phyloP scores from a whole-genome alignment of 345 rosid species.

The Lepidium aucheri region DNA sequence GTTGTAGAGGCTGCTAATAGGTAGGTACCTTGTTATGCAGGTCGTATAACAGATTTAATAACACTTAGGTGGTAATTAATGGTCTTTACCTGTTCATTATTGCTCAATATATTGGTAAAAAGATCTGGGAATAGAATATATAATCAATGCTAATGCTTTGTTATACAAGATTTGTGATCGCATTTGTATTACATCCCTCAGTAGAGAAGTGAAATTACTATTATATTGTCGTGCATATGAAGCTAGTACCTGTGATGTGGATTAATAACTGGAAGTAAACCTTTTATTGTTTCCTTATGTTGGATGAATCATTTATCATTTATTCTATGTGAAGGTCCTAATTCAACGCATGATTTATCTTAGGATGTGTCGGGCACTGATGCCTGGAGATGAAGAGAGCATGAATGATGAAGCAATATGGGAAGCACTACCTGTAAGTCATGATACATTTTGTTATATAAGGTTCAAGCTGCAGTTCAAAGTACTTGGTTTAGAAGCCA shows the following conservation, averaged over 20 bases:
- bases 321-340: background rate
- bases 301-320: background rate
- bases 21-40: background rate
- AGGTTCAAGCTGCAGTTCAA: background rate
- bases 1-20: background rate
- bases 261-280: background rate
- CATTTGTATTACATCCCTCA: background rate
- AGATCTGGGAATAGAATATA: background rate
- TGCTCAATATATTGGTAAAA: background rate
- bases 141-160: background rate
- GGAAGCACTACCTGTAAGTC: slow-evolving; percentile 95
- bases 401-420: slow-evolving; percentile 87
- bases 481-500: background rate
- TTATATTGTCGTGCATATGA: background rate
- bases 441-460: background rate
- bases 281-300: background rate
- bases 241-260: background rate
- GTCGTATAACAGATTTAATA: background rate
- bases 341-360: background rate
- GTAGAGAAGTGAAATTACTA: background rate
- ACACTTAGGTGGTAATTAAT: background rate
- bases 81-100: background rate
- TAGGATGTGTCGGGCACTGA: slow-evolving; percentile 92
- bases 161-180: background rate
- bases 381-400: slow-evolving; percentile 93